Conservation (phyloP, 306 rosid species). For the Quercus gilva region DNA sequence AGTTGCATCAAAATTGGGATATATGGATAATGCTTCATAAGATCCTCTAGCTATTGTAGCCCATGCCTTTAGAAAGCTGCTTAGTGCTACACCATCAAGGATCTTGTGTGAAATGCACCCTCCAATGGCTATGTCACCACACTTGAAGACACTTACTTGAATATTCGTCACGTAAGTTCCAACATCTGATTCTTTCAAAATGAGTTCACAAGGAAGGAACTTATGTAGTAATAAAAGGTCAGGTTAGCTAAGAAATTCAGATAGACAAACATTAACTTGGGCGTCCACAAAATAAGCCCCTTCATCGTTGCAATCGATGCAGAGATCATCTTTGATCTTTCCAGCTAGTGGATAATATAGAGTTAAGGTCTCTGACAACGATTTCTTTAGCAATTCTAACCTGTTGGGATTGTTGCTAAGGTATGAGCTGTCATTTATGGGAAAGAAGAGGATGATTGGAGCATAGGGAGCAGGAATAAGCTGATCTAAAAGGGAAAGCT, state of each 20-base stretch:
- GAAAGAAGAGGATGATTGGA: conserved; percentile 36
- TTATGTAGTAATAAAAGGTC: background rate
- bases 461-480: conserved; percentile 36
- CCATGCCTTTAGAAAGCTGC: conserved; percentile 39
- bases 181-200: background rate
- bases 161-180: conserved; percentile 17
- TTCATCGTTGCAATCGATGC: conserved; percentile 36
- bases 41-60: background rate
- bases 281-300: conserved; percentile 34
- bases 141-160: conserved; percentile 31
- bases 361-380: conserved; percentile 28
- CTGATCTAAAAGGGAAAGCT: conserved; percentile 37
- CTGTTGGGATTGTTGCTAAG: background rate
- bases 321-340: conserved; percentile 8
- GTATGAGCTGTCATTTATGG: background rate
- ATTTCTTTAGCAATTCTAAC: conserved; percentile 11
- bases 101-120: conserved; percentile 37
- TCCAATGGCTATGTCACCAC: conserved; percentile 42
- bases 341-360: conserved; percentile 41
- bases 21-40: background rate
- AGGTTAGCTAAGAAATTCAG: conserved; percentile 26
- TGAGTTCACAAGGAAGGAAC: conserved; percentile 21
- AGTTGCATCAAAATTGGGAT: background rate
- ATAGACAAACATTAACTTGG: conserved; percentile 8
- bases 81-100: conserved; percentile 36